Base-by-base conservation (phyloP, 768 basidiomycete species). In the Asterophora lycoperdoides region DNA sequence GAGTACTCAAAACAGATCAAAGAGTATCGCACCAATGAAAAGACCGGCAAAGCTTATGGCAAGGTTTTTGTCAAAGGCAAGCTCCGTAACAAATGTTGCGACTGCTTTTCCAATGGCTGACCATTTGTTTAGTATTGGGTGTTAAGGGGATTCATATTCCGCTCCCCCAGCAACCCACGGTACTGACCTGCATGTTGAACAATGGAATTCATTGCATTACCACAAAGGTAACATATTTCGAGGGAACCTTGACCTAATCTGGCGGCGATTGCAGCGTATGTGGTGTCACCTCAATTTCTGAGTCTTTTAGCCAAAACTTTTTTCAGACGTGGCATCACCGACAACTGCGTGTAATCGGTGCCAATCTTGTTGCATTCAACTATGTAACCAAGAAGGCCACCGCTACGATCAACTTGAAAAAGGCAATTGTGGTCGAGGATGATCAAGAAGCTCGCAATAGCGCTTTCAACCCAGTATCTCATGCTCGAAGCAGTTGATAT, bases 131-230 rank as follows among this genome's bases (percentile, higher is more conserved):
- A 95, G 94, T 97, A 18, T 64, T 90, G 29, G 83, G 84, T 30
- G 75, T 93, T 49, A 86, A 79, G 57, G 79, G 77, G 40, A 72
- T 96, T 32, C 73, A 78, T 46, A 69, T 96, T 28, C 93, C 94
- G 1, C 56, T 97, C 26, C 94, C 93, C 0, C 68, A 71, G n/a
- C 76, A 89, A 54, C 68, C 79, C 0, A 93, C 93, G 0, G 76
- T 71, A 20, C 71, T 96, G 50, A 86, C 84, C 8, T 91, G 91
- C 64, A 92, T 91, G 0, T 74, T 98, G 53, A 96, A 98, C 67
- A 98, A 98, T 59, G 94, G 93, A 7, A 94, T 97, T 42, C 93
- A 96, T 65, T 93, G 87, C 55, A 93, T 97, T 30, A 90, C 89
- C 4, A 96, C 91, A 6, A 93, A 94, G 70, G 79, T 86, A 55